Base-by-base conservation (phyloP, 768 basidiomycete genomes). In the Hygrophorus pudorinus region DNA sequence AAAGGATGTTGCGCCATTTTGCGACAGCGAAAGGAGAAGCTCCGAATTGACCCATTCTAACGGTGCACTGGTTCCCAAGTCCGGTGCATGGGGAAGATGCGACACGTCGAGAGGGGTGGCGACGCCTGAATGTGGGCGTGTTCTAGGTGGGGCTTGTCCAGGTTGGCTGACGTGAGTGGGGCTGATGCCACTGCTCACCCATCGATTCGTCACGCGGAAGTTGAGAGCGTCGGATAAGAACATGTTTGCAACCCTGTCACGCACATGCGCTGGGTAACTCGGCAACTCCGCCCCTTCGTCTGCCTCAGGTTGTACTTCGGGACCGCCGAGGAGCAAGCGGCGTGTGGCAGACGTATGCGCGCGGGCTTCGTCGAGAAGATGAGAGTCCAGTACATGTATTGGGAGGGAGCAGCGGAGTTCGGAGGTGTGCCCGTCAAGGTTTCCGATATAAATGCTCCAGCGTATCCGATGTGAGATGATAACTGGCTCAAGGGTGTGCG, bases 391-490 rank as follows among this genome's bases (percentile, higher is more conserved):
- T 38, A 98, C 72, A 56, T 87, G 78, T 28, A 98, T 63, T 0
- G 94, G 94, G 4, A 97, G 71, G 1, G 91, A 91, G 61, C 94
- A 97, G 12, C 92, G 80, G n/a, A 98, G 71, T 60, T 97, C 91
- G 7, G 90, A 93, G 2, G 80, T 82, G 58, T 97, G 94, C 0
- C 92, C 92, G 57, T 97, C 94, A 5, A 72, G 70, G 58, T 97
- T 98, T 50, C 71, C 71, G 56, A 93, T 83, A 42, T 80, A 66
- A 49, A 89, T 83, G 12, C 60, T 75, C 86, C 86, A 88, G 31
- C 82, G 75, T 53, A 97, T 73, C 39, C 85, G 81, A 63, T 98
- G 89, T 2, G 70, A 70, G 16, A 91, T 70, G 14, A 65, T 64
- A 44, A 93, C 78, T 0, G 92, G 92, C 47, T 86, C 83, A 27